These are phyloP conservation scores for Globisporangium parvum DNA, from an alignment of 352 stramenopile genomes.

Conservation along the genomic window DNA sequence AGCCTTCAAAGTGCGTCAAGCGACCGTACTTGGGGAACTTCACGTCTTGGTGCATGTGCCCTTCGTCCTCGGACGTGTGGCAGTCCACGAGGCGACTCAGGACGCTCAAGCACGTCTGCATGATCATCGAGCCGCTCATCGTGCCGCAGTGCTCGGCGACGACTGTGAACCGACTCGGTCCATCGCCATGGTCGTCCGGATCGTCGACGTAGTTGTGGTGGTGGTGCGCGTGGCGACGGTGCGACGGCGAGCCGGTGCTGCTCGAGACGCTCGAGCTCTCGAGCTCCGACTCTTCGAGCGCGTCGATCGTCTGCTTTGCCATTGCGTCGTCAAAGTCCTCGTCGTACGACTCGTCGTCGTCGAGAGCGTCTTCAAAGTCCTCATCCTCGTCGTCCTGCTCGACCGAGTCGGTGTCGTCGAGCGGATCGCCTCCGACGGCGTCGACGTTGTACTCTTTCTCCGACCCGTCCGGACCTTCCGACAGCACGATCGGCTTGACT, in stretches of 20 bases:
- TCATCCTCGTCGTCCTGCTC: conserved; percentile 51
- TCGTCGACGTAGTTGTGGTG: conserved; percentile 22
- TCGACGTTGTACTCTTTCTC: conserved; percentile 75
- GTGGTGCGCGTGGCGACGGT: conserved; percentile 5
- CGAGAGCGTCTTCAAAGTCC: conserved; percentile 23
- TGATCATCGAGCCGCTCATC: conserved; percentile 84
- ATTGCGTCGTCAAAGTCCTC: conserved; percentile 29
- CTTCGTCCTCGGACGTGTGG: conserved; percentile 78
- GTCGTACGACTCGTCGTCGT: conserved; percentile 23
- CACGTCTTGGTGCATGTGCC: conserved; percentile 68
- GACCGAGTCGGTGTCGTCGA: conserved; percentile 35
- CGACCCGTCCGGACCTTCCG: conserved; percentile 50
- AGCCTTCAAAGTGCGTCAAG: conserved; percentile 79
- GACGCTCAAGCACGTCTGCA: conserved; percentile 83
- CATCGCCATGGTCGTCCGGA: conserved; percentile 23
- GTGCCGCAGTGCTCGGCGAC: conserved; percentile 70
- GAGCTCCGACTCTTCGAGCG: conserved; percentile 39
- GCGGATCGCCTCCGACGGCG: conserved; percentile 31
- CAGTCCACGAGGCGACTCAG: conserved; percentile 80
- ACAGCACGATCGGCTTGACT: conserved; percentile 69
- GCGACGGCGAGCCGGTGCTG: conserved; percentile 25
- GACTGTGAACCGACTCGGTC: conserved; percentile 56
- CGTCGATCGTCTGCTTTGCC: conserved; percentile 56
- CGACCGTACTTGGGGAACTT: conserved; percentile 75
- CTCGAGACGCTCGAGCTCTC: conserved; percentile 42